Percentiles rank a stretch among this genome's conserved stretches.
Evolutionary conservation across 2,329 filamentous ascomycete species (phyloP).

Genomic region (Apiospora sp.): DNA sequence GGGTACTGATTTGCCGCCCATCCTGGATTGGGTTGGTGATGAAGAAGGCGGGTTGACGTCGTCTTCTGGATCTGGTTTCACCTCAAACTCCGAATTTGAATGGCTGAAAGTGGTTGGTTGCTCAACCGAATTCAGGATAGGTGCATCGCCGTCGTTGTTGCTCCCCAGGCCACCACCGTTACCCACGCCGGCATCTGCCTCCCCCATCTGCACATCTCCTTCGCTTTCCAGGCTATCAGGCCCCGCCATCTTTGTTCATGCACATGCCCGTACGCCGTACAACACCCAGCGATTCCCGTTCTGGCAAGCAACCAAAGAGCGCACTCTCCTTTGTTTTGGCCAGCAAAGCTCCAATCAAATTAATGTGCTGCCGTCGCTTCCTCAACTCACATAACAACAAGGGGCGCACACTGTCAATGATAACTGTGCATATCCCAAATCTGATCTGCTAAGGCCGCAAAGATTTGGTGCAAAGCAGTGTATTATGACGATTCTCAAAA

Average conservation of each 20-base stretch:
- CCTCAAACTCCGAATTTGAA: slow-evolving; percentile 30
- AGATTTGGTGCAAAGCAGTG: background rate
- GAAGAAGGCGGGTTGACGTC: slow-evolving; percentile 34
- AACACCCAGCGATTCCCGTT: background rate
- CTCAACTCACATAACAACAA: background rate
- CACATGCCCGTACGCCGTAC: background rate
- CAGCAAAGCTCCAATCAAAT: slow-evolving; percentile 13
- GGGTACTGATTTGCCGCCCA: slow-evolving; percentile 36
- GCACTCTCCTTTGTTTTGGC: background rate
- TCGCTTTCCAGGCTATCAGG: slow-evolving; percentile 14
- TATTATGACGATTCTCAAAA: background rate
- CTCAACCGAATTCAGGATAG: slow-evolving; percentile 30
- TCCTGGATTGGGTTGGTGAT: slow-evolving; percentile 37
- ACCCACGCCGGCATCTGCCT: background rate
- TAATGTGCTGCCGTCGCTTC: background rate
- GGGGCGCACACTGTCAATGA: background rate
- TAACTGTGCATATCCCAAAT: background rate
- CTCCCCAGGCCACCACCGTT: background rate
- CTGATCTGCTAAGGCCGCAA: background rate
- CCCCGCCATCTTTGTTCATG: slow-evolving; percentile 21
- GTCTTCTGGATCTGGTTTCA: slow-evolving; percentile 38
- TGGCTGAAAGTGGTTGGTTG: slow-evolving; percentile 32
- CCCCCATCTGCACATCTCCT: slow-evolving; percentile 21
- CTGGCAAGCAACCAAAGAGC: background rate
- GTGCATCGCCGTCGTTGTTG: slow-evolving; percentile 26